phyloP scores from a whole-genome alignment of 106 monocot genomes.

The Dendrobium huoshanense region DNA sequence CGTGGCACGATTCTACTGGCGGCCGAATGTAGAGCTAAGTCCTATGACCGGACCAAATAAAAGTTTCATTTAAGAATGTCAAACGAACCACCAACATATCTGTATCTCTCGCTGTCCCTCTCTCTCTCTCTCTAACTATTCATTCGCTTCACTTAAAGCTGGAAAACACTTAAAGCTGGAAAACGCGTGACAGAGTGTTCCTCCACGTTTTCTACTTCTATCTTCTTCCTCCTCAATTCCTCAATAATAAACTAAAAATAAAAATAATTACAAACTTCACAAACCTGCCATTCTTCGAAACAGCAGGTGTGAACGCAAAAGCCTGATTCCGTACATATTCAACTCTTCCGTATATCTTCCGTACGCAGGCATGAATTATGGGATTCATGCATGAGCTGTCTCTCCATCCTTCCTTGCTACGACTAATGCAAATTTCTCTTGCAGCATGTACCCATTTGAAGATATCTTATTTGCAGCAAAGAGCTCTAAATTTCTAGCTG shows the following conservation, averaged over 20 bases:
- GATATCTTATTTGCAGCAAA: not conserved
- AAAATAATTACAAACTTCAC: not conserved
- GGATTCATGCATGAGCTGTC: not conserved
- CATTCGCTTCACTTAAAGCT: not conserved
- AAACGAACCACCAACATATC: not conserved
- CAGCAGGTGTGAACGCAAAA: not conserved
- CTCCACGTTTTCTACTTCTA: not conserved
- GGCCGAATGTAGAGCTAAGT: no score
- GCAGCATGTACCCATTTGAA: not conserved
- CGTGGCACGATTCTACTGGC: no score
- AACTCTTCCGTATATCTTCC: not conserved
- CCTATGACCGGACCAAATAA: not conserved
- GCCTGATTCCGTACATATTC: not conserved
- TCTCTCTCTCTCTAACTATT: not conserved
- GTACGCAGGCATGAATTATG: not conserved
- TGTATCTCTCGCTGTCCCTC: not conserved
- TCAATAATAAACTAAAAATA: no score
- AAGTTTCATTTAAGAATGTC: not conserved
- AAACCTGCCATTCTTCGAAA: not conserved
- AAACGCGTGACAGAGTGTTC: not conserved
- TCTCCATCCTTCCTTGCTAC: not conserved
- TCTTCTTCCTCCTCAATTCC: not conserved
- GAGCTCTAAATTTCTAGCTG: not conserved
- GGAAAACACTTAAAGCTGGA: not conserved
- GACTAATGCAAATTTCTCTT: no score